Evolutionary conservation across 495 filamentous ascomycete genomes (phyloP).

Genomic region (Achaetomiella virescens): DNA sequence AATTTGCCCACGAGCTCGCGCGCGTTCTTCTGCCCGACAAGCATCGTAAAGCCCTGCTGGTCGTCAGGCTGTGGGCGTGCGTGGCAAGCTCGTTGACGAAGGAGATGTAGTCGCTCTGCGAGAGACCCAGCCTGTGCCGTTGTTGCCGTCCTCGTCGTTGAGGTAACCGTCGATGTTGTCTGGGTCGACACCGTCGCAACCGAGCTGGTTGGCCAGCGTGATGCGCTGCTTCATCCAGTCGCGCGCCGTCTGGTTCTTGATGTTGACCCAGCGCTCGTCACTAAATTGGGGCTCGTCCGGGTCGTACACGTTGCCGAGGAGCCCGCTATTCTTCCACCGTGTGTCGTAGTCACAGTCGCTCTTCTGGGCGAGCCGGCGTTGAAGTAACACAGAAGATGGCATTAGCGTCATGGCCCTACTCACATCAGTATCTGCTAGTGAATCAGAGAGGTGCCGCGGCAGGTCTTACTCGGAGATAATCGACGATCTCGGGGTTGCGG

Average conservation of each 20-base stretch:
- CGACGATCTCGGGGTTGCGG: slow-evolving; percentile 11
- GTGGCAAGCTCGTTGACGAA: slow-evolving; percentile 54
- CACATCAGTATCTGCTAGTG: neutral
- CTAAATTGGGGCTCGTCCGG: slow-evolving; percentile 45
- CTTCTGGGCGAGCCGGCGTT: slow-evolving; percentile 53
- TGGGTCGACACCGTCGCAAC: slow-evolving; percentile 65
- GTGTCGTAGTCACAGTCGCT: slow-evolving; percentile 49
- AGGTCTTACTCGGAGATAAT: slow-evolving; percentile 13
- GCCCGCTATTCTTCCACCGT: slow-evolving; percentile 38
- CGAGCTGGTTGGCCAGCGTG: slow-evolving; percentile 48
- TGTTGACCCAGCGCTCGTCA: slow-evolving; percentile 60
- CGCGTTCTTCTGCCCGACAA: slow-evolving; percentile 62
- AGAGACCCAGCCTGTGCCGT: slow-evolving; percentile 50
- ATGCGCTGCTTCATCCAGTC: slow-evolving; percentile 53
- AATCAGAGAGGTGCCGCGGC: neutral
- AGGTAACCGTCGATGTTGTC: slow-evolving; percentile 64
- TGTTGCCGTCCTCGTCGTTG: slow-evolving; percentile 29
- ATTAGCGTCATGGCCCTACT: neutral
- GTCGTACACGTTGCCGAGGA: slow-evolving; percentile 44
- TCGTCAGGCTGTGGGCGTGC: slow-evolving; percentile 42
- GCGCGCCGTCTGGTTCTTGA: slow-evolving; percentile 48
- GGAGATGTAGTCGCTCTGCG: slow-evolving; percentile 44
- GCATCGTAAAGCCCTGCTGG: slow-evolving; percentile 37
- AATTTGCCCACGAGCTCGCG: slow-evolving; percentile 50
- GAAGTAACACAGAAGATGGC: slow-evolving; percentile 62